Percentiles rank a stretch among this genome's conserved stretches.
These are phyloP conservation scores for Trichoderma sp. DNA, from an alignment of 2,329 filamentous ascomycete species.

Conservation along the genomic window DNA sequence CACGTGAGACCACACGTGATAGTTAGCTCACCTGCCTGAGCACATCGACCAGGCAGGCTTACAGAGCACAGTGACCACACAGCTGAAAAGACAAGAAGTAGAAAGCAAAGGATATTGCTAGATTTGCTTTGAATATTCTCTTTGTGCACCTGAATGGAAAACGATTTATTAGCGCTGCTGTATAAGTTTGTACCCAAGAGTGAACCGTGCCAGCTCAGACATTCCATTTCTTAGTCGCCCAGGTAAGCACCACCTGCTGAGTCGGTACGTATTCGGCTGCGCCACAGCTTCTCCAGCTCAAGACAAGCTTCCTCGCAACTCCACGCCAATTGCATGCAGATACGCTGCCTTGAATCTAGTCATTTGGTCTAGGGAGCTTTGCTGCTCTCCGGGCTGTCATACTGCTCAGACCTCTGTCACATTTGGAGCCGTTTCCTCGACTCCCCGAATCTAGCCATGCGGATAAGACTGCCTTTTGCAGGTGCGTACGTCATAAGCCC, in stretches of 20 bases:
- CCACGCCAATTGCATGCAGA: conserved; percentile 10
- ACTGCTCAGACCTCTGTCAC: background rate
- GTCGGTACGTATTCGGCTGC: conserved; percentile 8
- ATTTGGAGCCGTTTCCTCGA: background rate
- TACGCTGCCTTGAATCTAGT: background rate
- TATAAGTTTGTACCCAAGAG: background rate
- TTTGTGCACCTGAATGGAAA: background rate
- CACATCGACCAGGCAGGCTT: background rate
- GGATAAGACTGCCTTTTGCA: conserved; percentile 84
- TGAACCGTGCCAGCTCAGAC: background rate
- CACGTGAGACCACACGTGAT: background rate
- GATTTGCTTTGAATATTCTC: background rate
- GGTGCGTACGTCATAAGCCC: conserved; percentile 51
- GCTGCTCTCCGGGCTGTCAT: conserved; percentile 3
- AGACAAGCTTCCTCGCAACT: conserved; percentile 1
- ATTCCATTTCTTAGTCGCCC: background rate
- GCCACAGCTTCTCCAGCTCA: conserved; percentile 7
- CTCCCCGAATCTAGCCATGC: conserved; percentile 52
- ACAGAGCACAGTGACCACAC: background rate
- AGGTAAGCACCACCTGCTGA: background rate
- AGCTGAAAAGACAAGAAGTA: background rate
- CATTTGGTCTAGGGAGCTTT: conserved; percentile 3
- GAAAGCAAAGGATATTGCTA: background rate
- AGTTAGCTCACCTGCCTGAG: background rate
- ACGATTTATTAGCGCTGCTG: background rate